Conservation (phyloP, 345 rosid genomes). For the Limnanthes douglasii region DNA sequence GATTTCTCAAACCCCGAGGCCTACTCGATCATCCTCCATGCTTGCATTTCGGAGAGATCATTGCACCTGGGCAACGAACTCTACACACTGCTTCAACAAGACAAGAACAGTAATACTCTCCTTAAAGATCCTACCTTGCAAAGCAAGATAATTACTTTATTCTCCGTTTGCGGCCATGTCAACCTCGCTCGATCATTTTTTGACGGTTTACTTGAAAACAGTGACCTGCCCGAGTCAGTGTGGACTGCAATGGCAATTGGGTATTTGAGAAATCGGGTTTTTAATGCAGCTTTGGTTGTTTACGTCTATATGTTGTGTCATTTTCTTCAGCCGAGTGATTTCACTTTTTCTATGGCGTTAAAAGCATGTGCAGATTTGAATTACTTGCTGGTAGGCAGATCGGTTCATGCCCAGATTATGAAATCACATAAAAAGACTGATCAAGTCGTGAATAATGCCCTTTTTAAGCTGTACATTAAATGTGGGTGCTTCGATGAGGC, state of each 20-base stretch:
- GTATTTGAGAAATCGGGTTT: constrained; percentile 18
- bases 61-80: constrained; percentile 22
- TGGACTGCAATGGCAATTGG: constrained; percentile 46
- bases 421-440: constrained; percentile 22
- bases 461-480: constrained; percentile 14
- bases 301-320: constrained; percentile 18
- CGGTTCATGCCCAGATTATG: constrained; percentile 26
- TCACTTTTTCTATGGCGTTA: constrained; percentile 24
- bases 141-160: constrained; percentile 32
- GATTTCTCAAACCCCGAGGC: constrained; percentile 8
- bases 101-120: constrained; percentile 12
- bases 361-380: constrained; percentile 21
- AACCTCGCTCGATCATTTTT: constrained; percentile 24
- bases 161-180: constrained; percentile 23
- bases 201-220: constrained; percentile 8
- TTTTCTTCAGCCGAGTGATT: constrained; percentile 21
- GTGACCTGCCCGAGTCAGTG: constrained; percentile 14
- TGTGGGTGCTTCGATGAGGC: constrained; percentile 15
- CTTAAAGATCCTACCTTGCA: constrained; percentile 14
- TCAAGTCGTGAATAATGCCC: constrained; percentile 27
- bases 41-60: constrained; percentile 26
- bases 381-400: constrained; percentile 17
- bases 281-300: constrained; percentile 19
- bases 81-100: constrained; percentile 10
- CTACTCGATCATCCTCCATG: constrained; percentile 20